These are phyloP conservation scores for Boletales sp. DNA, from an alignment of 768 basidiomycete genomes.

Conservation along the genomic window DNA sequence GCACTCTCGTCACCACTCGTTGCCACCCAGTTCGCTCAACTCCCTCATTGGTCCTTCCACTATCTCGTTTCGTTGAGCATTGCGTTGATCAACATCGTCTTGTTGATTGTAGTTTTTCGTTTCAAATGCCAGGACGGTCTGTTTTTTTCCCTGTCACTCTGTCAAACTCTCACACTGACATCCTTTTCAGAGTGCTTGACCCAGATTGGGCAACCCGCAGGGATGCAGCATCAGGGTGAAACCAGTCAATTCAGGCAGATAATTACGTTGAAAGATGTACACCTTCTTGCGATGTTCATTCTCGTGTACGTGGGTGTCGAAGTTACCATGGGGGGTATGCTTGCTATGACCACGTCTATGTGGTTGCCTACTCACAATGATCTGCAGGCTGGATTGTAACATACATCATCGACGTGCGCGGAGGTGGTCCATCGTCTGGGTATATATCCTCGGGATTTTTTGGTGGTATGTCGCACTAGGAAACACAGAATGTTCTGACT, in stretches of 20 bases:
- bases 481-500: too few species aligned
- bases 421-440: slow-evolving; percentile 45
- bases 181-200: slow-evolving; percentile 45
- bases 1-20: slow-evolving; percentile 70
- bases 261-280: slow-evolving; percentile 48
- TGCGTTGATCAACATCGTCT: slow-evolving; percentile 51
- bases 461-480: slow-evolving; percentile 37
- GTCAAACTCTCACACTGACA: background rate
- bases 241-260: slow-evolving; percentile 48
- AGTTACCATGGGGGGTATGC: slow-evolving; percentile 43
- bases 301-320: slow-evolving; percentile 70
- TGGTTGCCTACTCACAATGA: background rate
- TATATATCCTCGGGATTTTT: slow-evolving; percentile 54
- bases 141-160: slow-evolving; percentile 5
- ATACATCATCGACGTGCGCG: slow-evolving; percentile 42
- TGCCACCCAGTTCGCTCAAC: slow-evolving; percentile 74
- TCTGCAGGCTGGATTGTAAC: slow-evolving; percentile 67
- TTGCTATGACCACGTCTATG: background rate
- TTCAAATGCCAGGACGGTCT: slow-evolving; percentile 67
- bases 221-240: slow-evolving; percentile 34
- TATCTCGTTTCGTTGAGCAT: slow-evolving; percentile 69
- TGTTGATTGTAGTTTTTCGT: slow-evolving; percentile 60
- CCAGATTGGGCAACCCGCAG: slow-evolving; percentile 47
- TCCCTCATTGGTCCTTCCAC: slow-evolving; percentile 71
- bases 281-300: slow-evolving; percentile 60